phyloP scores from a whole-genome alignment of 345 rosid genomes.

The Eucalyptus paniculata region DNA sequence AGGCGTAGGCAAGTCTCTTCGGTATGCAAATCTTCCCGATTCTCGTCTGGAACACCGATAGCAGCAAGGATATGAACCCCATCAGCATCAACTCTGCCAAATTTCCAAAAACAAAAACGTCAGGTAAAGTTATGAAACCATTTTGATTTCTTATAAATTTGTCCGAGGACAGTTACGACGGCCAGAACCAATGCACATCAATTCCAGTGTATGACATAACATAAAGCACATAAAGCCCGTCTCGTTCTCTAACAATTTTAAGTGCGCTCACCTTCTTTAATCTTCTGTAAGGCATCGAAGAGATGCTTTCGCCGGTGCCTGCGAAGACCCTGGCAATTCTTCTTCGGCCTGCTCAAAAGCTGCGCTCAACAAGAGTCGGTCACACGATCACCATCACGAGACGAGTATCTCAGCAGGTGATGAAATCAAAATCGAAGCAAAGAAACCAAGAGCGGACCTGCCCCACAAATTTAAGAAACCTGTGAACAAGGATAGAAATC shows the following conservation, averaged over 20 bases:
- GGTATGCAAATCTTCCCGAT: constrained; percentile 47
- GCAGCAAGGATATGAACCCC: constrained; percentile 73
- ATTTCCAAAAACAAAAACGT: background rate
- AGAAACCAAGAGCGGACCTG: constrained; percentile 21
- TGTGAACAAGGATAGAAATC: constrained; percentile 55
- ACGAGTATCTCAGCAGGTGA: background rate
- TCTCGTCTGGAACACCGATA: constrained; percentile 41
- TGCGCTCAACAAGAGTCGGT: background rate
- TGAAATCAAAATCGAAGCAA: background rate
- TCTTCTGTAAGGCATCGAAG: constrained; percentile 56
- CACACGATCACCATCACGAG: background rate
- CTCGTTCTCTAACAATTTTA: background rate
- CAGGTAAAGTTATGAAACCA: background rate
- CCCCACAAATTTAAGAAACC: constrained; percentile 53
- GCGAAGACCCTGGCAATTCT: background rate
- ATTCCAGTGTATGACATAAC: background rate
- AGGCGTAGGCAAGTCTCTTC: constrained; percentile 18
- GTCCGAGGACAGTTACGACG: background rate
- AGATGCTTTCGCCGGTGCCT: constrained; percentile 49
- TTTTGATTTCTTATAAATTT: background rate
- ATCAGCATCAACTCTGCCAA: constrained; percentile 75
- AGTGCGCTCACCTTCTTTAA: constrained; percentile 62
- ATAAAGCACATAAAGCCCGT: background rate
- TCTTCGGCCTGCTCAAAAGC: constrained; percentile 3
- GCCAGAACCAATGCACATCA: background rate